Evolutionary conservation across 371 early-diverging fungal species (phyloP).

Genomic region (Funneliformis caledonium): DNA sequence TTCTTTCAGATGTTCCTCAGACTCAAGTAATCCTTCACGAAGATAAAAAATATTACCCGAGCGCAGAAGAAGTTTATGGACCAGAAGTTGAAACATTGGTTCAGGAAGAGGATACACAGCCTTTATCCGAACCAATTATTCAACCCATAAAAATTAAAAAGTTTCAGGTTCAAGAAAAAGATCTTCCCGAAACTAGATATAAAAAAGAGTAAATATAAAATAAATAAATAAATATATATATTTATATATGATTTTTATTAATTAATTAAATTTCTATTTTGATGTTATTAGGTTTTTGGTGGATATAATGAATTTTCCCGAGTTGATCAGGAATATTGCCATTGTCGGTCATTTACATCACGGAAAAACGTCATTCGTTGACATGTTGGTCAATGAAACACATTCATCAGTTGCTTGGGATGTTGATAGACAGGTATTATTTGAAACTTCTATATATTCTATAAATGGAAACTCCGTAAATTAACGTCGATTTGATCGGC

Average conservation of each 20-base stretch:
- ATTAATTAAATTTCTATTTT: neutral
- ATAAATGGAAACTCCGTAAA: neutral
- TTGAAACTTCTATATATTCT: neutral
- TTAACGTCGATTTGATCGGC: conserved; percentile 4
- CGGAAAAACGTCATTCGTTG: conserved; percentile 95
- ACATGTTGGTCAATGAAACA: conserved; percentile 89
- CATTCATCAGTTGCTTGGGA: conserved; percentile 68
- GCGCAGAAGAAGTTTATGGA: conserved; percentile 97
- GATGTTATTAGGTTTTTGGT: conserved; percentile 74
- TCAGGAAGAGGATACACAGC: conserved; percentile 97
- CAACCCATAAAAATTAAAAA: conserved; percentile 87
- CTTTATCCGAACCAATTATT: conserved; percentile 93
- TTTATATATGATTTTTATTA: neutral
- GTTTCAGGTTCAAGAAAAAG: conserved; percentile 83
- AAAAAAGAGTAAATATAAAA: conserved; percentile 77
- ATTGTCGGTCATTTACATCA: conserved; percentile 96
- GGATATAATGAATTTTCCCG: conserved; percentile 83
- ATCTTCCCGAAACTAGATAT: conserved; percentile 82
- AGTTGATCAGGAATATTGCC: conserved; percentile 85
- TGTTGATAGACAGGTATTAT: conserved; percentile 58
- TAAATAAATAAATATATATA: neutral
- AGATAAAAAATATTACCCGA: conserved; percentile 97
- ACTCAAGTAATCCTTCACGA: conserved; percentile 93
- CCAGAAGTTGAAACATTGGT: conserved; percentile 94
- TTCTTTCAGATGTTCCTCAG: conserved; percentile 59